Percentiles rank a stretch among this genome's conserved stretches.
Conservation (phyloP, 805 yeast species). For the Starmerella bombicola region DNA sequence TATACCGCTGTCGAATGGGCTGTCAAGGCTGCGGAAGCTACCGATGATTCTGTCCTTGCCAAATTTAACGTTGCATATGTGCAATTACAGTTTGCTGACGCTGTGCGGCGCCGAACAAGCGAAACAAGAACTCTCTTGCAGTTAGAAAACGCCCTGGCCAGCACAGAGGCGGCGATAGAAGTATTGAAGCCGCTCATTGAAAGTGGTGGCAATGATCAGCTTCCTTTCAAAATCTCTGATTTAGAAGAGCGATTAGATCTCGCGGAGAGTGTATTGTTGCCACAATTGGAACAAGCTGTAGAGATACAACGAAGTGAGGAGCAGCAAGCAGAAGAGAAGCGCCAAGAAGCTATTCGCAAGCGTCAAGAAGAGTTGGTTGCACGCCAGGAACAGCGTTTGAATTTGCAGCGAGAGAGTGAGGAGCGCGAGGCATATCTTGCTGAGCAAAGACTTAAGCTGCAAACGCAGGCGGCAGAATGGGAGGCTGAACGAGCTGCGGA, state of each 20-base stretch:
- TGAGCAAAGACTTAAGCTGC: conserved; percentile 26
- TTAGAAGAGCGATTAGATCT: conserved; percentile 74
- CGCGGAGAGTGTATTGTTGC: conserved; percentile 64
- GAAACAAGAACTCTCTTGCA: conserved; percentile 51
- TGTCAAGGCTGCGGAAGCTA: conserved; percentile 27
- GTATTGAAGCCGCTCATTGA: conserved; percentile 28
- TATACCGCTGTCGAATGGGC: conserved; percentile 52
- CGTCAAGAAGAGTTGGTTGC: conserved; percentile 45
- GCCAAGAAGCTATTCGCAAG: conserved; percentile 59
- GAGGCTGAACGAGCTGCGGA: conserved; percentile 27
- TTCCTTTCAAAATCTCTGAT: conserved; percentile 72
- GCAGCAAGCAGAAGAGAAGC: conserved; percentile 41
- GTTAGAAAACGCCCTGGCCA: conserved; percentile 43
- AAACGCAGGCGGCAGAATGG: conserved; percentile 31
- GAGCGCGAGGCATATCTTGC: conserved; percentile 26
- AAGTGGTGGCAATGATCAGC: conserved; percentile 41
- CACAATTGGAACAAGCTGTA: conserved; percentile 55
- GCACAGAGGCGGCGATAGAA: conserved; percentile 34
- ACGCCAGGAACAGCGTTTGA: conserved; percentile 31
- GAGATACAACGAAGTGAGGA: conserved; percentile 58
- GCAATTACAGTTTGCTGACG: conserved; percentile 78
- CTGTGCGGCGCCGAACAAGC: conserved; percentile 47
- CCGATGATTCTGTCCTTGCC: conserved; percentile 42
- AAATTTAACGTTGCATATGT: conserved; percentile 73
- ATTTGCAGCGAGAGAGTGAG: conserved; percentile 21